Conservation (phyloP, 225 moss, liverwort and hornwort species). For the Pseudisothecium myosuroides region DNA sequence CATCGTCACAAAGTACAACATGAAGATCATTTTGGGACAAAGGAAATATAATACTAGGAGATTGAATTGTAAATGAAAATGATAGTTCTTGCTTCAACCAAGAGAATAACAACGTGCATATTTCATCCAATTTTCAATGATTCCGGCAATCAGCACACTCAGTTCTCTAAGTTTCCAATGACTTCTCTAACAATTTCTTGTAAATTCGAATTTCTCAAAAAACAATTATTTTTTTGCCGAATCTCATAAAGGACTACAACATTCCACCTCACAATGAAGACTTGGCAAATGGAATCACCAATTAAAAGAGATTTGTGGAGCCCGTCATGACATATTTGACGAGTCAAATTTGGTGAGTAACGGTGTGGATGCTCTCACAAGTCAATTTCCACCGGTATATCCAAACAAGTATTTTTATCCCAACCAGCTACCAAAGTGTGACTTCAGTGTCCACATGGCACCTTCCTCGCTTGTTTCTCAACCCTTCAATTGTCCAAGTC, state of each 20-base stretch:
- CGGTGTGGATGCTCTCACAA: neutral
- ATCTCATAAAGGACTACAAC: neutral
- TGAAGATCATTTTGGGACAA: too few species aligned
- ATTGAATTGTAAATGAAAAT: fast-evolving
- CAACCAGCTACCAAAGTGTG: neutral
- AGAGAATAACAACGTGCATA: neutral
- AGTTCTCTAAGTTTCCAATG: neutral
- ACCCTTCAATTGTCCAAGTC: neutral
- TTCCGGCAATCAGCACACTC: neutral
- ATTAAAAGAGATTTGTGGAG: neutral
- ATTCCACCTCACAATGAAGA: fast-evolving
- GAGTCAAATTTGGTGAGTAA: neutral
- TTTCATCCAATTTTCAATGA: neutral
- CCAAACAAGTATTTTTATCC: neutral
- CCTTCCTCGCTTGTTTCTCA: neutral
- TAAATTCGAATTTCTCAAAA: neutral
- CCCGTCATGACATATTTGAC: neutral
- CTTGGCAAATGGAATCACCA: neutral
- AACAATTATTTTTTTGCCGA: fast-evolving
- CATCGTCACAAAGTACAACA: too few species aligned
- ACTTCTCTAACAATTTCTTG: neutral
- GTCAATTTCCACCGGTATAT: too few species aligned
- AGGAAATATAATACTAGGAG: fast-evolving
- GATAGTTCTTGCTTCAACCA: neutral
- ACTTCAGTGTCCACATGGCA: neutral